Base-by-base conservation (phyloP, 169 alveolate genomes). In the Plasmodium berghei region DNA sequence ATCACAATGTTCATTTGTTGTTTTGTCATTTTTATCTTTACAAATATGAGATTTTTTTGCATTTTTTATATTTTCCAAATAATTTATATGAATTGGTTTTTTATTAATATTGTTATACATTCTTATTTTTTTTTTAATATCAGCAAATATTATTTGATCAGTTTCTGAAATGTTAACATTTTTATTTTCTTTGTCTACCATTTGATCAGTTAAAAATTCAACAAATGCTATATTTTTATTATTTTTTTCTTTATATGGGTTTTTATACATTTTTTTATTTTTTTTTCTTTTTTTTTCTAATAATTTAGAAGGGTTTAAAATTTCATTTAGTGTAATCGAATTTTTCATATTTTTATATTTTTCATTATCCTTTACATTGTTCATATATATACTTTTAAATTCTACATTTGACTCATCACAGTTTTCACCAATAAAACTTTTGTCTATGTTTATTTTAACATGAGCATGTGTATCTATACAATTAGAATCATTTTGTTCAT, bases 201-300 rank as follows among this genome's bases (percentile, higher is more conserved):
- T 75, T 14, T 75, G 71, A 55, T 75, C 89, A 5, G 89, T 63
- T 10, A 75, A 26, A 45, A 63, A 75, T 9, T 75, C 89, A n/a
- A 62, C 77, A 34, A 75, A 75, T 10, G 62, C 49, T 18, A 75
- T 22, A 20, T 75, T 75, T 55, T 69, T 75, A 34, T 34, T 34
- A 58, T 63, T 75, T 42, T 26, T 75, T 1, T 63, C 9, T 24
- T 28, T 16, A 40, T 56, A 58, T 4, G 72, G 83, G 24, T 42
- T 73, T 45, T 63, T 75, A 45, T 48, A 52, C 16, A 12, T 9
- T 16, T 75, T 75, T 75, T 75, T 63, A 45, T 62, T 61, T 26
- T 73, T 62, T 48, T 73, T 63, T 49, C 45, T 63, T 55, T 75
- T 75, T 45, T 28, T 49, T 5, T 75, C 72, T 49, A 66, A 52